Base-by-base conservation (phyloP, 1,284 basidiomycete genomes). In the Fistulinella cinereoalba region DNA sequence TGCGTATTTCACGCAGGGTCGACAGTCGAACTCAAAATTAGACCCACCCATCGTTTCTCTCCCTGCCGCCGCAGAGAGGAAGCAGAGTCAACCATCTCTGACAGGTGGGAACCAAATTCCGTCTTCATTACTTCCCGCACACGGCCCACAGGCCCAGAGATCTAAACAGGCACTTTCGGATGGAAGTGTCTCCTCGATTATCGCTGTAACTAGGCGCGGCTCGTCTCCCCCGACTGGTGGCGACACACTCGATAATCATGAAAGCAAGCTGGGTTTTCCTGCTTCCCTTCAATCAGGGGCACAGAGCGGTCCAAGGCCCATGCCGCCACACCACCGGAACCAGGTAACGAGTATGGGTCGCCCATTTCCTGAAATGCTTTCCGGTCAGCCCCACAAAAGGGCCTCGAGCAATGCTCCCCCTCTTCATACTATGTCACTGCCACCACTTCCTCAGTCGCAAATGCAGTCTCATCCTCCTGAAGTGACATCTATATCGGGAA, bases 221-320 rank as follows among this genome's bases (percentile, higher is more conserved):
- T 5, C 37, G 22, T 8, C 36, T 36, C 15, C n/a, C 6, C 13
- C 8, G 18, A 21, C 11, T 21, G 4, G 19, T 22, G 13, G 22
- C 9, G 19, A 21, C 22, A 3, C 31, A 18, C 31, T 10, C 33
- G 43, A 47, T 15, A 44, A 23, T 18, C 42, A 56, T 12, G 51
- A 55, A 43, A 58, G 49, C 33, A 54, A 51, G 2, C 34, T 56
- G 6, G 54, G 47, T 7, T 58, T 75, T 4, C 76, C 75, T 13
- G 58, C 69, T 5, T 64, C 68, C 25, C 67, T 78, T 12, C 73
- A 72, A n/a, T 69, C 75, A 11, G 73, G 74, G n/a, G 53, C 47
- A 8, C 61, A 60, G 28, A 37, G 42, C 21, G 47, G 57, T 43
- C 56, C 58, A 15, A 57, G 61, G 39, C 45, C 58, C 9, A 59